Percentiles rank a stretch among this genome's conserved stretches.
Evolutionary conservation across 352 stramenopile genomes (phyloP).

Genomic region (Globisporangium megalacanthum): DNA sequence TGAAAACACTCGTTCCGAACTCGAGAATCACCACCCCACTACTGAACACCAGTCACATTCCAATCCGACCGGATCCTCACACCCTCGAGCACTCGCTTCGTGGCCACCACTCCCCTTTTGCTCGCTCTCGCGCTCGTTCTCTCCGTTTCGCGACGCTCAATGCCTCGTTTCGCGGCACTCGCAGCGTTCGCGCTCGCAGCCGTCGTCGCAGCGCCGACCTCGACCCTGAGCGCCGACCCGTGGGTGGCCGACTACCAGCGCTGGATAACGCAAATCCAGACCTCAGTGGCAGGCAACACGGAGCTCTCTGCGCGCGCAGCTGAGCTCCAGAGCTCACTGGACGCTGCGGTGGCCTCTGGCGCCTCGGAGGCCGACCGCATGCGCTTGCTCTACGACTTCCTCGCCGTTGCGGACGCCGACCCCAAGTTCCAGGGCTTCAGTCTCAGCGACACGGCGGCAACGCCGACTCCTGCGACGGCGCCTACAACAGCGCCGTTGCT

Average conservation of each 20-base stretch:
- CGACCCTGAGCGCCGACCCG: neutral
- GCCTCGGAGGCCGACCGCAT: slow-evolving; percentile 12
- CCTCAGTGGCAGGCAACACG: slow-evolving; percentile 5
- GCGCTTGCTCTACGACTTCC: slow-evolving; percentile 11
- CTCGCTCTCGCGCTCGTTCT: neutral
- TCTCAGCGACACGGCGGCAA: neutral
- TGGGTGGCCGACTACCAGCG: slow-evolving; percentile 11
- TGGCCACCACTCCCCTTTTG: too few relatives aligned
- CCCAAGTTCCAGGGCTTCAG: slow-evolving; percentile 10
- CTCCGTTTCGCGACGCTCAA: neutral
- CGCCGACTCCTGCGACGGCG: neutral
- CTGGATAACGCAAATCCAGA: slow-evolving; percentile 10
- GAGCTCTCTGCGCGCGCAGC: slow-evolving; percentile 1
- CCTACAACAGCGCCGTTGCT: neutral
- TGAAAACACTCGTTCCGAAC: too few relatives aligned
- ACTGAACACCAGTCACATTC: too few relatives aligned
- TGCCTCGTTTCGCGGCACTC: neutral
- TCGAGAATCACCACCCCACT: too few relatives aligned
- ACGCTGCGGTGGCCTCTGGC: slow-evolving; percentile 5
- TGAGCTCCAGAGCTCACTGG: slow-evolving; percentile 6
- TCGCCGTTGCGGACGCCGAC: slow-evolving; percentile 4
- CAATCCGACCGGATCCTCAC: too few relatives aligned
- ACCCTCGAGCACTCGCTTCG: too few relatives aligned
- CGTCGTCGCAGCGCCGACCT: neutral
- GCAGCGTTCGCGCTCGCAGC: slow-evolving; percentile 4